A percentile compares a stretch with the other conserved stretches of the same genome.
Evolutionary conservation across 352 stramenopile species (phyloP).

Genomic region (Phytophthora uliginosa): DNA sequence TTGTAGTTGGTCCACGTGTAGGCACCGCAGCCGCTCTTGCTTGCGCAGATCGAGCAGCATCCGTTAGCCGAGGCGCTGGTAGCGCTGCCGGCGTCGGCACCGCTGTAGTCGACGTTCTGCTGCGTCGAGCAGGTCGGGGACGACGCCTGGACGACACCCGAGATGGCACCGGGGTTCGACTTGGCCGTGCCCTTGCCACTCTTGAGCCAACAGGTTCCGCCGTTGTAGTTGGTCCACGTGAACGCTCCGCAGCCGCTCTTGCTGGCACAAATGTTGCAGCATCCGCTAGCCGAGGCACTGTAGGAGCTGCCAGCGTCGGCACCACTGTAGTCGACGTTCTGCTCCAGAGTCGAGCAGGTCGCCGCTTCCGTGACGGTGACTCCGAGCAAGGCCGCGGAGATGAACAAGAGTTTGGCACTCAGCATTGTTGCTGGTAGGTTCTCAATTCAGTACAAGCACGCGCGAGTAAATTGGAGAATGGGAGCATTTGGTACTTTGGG

Average conservation of each 20-base stretch:
- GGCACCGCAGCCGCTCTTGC: background rate
- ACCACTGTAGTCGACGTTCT: background rate
- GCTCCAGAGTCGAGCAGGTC: background rate
- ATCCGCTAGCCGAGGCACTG: background rate
- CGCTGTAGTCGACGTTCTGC: background rate
- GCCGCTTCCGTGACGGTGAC: background rate
- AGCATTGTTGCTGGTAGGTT: background rate
- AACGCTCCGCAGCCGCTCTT: background rate
- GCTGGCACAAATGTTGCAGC: background rate
- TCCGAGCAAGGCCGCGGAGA: background rate
- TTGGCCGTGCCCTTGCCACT: background rate
- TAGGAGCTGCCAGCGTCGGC: background rate
- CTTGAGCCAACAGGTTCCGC: background rate
- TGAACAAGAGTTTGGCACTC: background rate
- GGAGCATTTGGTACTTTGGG: background rate
- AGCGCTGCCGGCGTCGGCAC: background rate
- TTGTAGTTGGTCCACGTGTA: background rate
- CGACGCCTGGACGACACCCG: background rate
- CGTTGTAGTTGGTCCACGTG: slow-evolving; percentile 3
- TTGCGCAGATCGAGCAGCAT: background rate
- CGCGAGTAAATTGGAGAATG: background rate
- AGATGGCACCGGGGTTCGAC: background rate
- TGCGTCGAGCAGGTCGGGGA: background rate
- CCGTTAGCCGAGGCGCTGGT: background rate
- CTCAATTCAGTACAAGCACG: background rate